These are phyloP conservation scores for Karstenula rhodostoma DNA, from an alignment of 2,329 filamentous ascomycete genomes.

Conservation along the genomic window DNA sequence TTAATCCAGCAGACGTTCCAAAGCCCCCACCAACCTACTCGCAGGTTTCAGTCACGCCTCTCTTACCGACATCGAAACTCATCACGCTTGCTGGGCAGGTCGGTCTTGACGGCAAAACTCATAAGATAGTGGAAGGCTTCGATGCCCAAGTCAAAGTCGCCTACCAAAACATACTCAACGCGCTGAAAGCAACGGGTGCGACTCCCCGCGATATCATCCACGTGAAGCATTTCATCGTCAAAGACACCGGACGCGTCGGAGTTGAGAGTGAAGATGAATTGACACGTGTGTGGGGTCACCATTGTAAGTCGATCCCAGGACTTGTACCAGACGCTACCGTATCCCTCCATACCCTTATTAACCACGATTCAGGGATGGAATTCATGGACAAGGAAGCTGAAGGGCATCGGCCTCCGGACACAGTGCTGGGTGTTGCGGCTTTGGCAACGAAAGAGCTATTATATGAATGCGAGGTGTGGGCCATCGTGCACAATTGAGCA, in stretches of 20 bases:
- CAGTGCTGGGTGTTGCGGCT: conserved; percentile 46
- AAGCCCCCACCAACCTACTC: conserved; percentile 39
- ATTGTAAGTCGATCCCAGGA: conserved; percentile 17
- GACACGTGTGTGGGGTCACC: conserved; percentile 41
- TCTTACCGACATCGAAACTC: conserved; percentile 38
- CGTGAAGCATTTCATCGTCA: conserved; percentile 48
- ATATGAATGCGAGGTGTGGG: conserved; percentile 47
- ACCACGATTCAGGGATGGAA: conserved; percentile 31
- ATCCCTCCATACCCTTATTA: not conserved
- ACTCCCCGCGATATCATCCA: conserved; percentile 46
- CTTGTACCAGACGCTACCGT: not conserved
- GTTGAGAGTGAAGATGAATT: conserved; percentile 34
- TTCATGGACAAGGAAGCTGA: conserved; percentile 45
- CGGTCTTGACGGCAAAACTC: conserved; percentile 26
- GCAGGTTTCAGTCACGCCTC: conserved; percentile 42
- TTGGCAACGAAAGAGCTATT: conserved; percentile 40
- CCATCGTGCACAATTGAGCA: conserved; percentile 30
- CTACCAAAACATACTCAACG: conserved; percentile 37
- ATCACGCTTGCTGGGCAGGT: conserved; percentile 46
- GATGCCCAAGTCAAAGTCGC: conserved; percentile 39
- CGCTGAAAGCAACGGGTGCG: conserved; percentile 39
- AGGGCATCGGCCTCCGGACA: conserved; percentile 48
- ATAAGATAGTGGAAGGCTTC: conserved; percentile 25
- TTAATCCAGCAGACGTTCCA: conserved; percentile 39
- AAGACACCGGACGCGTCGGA: conserved; percentile 38